Evolutionary conservation across 441 rosid species (phyloP).

Genomic region (Isatis lusitanica): DNA sequence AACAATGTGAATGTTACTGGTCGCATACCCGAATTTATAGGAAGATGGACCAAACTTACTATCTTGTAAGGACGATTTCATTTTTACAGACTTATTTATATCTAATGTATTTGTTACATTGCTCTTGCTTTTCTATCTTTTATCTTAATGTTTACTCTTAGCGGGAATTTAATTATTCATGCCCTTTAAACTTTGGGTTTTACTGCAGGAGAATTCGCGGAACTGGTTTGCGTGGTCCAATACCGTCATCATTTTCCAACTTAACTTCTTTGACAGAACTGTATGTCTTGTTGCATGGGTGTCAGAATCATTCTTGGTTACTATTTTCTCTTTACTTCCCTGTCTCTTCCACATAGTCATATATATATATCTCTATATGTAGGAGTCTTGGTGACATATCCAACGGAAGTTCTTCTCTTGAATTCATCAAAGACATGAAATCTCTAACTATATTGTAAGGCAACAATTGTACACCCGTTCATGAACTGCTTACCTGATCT

Average conservation of each 20-base stretch:
- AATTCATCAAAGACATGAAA: conserved; percentile 50
- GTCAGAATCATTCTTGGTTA: neutral
- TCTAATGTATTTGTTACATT: neutral
- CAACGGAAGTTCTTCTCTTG: conserved; percentile 50
- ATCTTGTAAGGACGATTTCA: conserved; percentile 39
- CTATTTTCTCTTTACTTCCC: neutral
- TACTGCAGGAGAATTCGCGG: conserved; percentile 56
- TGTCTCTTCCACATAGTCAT: neutral
- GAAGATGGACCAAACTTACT: conserved; percentile 55
- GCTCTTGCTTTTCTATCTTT: too few species aligned
- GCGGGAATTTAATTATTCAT: neutral
- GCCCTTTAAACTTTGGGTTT: too few species aligned
- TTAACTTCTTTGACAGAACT: conserved; percentile 52
- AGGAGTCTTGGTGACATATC: conserved; percentile 66
- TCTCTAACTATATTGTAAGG: conserved; percentile 54
- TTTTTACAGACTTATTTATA: neutral
- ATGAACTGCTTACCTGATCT: conserved; percentile 31
- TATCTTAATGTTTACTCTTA: neutral
- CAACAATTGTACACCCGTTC: neutral
- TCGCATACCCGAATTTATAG: conserved; percentile 61
- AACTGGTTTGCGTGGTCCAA: conserved; percentile 58
- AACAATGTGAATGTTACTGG: conserved; percentile 53
- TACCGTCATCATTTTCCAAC: conserved; percentile 56
- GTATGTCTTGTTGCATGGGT: conserved; percentile 43
- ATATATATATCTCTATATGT: neutral